Evolutionary conservation across 1,284 basidiomycete species (phyloP), one percentile per base, ranked within the genome.

Genomic region (Gymnopus androsaceus): DNA sequence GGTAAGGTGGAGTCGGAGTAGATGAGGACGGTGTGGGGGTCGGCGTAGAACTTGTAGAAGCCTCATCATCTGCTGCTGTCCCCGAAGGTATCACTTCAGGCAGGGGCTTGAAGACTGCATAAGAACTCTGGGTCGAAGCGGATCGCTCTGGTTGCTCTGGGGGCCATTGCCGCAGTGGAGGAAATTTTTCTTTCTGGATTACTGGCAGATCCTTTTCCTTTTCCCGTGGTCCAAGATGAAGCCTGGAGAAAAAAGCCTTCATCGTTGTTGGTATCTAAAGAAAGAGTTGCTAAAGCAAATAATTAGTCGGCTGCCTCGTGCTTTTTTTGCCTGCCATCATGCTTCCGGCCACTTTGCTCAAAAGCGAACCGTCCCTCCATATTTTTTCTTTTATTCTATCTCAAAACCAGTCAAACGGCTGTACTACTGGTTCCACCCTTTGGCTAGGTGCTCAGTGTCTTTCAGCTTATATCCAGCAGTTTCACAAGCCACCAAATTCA

Each of bases 391-490:
- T n/a, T n/a, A n/a, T n/a, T 57, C 63, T 28, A 83, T 89, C 62
- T 59, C 66, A 30, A 76, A 88, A 55, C 34, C 68, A 1, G 88
- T 90, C 71, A 38, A 94, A 91, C 17, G 17, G 11, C 4, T 17
- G 12, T 14, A 50, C 48, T 11, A 50, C 48, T 60, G 94, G 93
- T 17, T 92, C 91, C n/a, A 85, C 90, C 1, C 82, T 95, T 54
- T 95, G 94, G 94, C 84, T 94, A 54, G 85, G 86, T 38, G 88
- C 83, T 0, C 92, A 94, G 69, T 81, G 87, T 63, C 79, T 94
- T 34, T 79, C 88, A 7, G 67, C 78, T 46, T 91, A 84, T 66
- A 76, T 92, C n/a, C 70, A 76, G 17, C 55, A 64, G 50, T 55
- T 67, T 17, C 64, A 66, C 51, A 37, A 51, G 36, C 51, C 57